phyloP scores from a whole-genome alignment of 2,329 filamentous ascomycete species.

The Trichoderma asperellum region DNA sequence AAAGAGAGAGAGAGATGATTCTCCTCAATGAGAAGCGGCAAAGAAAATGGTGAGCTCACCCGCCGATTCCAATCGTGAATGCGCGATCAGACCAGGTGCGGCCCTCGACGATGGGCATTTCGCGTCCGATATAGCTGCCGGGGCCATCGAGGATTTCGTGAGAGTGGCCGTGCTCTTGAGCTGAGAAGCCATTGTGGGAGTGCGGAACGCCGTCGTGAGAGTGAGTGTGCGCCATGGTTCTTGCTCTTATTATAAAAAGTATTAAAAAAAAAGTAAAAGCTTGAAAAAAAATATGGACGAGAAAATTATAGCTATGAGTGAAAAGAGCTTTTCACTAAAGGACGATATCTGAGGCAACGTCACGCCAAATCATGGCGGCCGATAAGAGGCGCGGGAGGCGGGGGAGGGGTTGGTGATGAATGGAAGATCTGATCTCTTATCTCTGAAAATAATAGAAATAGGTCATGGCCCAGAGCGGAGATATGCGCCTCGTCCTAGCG shows the following conservation, averaged over 20 bases:
- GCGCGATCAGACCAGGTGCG: slow-evolving; percentile 86
- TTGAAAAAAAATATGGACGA: background rate
- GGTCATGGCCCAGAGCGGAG: background rate
- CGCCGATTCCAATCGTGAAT: slow-evolving; percentile 97
- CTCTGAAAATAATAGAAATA: background rate
- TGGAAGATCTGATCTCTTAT: slow-evolving; percentile 4
- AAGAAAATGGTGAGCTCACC: slow-evolving; percentile 57
- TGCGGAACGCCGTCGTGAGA: slow-evolving; percentile 62
- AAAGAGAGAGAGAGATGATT: background rate
- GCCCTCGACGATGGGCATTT: slow-evolving; percentile 91
- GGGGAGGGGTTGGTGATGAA: slow-evolving; percentile 32
- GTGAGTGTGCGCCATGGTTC: slow-evolving; percentile 47
- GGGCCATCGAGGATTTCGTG: slow-evolving; percentile 96
- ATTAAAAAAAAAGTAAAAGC: background rate
- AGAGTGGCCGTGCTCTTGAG: slow-evolving; percentile 84
- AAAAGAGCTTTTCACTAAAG: background rate
- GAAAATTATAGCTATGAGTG: background rate
- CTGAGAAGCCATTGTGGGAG: slow-evolving; percentile 61
- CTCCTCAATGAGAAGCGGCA: background rate
- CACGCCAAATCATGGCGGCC: background rate
- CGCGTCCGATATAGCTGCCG: slow-evolving; percentile 83
- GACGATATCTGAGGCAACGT: slow-evolving; percentile 1
- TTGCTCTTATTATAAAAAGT: background rate
- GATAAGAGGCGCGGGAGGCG: slow-evolving; percentile 28
- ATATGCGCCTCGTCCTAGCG: background rate